Percentiles rank a stretch among this genome's conserved stretches.
Evolutionary conservation across 805 yeast genomes (phyloP).

Genomic region (Vanderwaltozyma tropicalis): DNA sequence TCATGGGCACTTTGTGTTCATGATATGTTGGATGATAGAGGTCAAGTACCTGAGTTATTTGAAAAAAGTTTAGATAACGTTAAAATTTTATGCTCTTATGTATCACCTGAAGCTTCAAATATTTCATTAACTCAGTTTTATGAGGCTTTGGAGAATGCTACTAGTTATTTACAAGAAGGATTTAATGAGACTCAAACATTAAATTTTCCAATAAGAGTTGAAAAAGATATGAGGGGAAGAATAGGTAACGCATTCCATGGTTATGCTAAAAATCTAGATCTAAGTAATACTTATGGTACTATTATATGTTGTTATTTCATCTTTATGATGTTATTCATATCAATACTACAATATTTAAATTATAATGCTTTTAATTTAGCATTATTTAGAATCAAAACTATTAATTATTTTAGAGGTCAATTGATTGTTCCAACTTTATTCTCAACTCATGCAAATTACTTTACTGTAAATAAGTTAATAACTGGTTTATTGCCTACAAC

Average conservation of each 20-base stretch:
- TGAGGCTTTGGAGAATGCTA: constrained; percentile 11
- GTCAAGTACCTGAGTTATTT: constrained; percentile 4
- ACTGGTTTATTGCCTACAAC: constrained; percentile 17
- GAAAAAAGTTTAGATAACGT: constrained; percentile 9
- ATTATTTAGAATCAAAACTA: constrained; percentile 4
- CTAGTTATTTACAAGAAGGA: constrained; percentile 1
- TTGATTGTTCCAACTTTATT: constrained; percentile 11
- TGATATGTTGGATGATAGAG: constrained; percentile 8
- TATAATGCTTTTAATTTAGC: constrained; percentile 6
- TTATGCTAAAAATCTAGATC: constrained; percentile 13
- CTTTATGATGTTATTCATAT: constrained; percentile 3
- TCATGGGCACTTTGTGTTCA: constrained; percentile 16
- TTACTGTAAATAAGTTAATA: constrained; percentile 3
- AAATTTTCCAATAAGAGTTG: constrained; percentile 8
- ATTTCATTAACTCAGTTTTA: constrained; percentile 8
- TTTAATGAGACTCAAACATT: background rate
- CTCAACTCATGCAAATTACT: constrained; percentile 13
- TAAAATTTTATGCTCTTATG: constrained; percentile 5
- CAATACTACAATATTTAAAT: constrained; percentile 6
- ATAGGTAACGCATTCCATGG: constrained; percentile 12
- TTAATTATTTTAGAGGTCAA: constrained; percentile 12
- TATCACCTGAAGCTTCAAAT: background rate
- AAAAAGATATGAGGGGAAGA: constrained; percentile 3
- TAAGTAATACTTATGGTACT: constrained; percentile 9
- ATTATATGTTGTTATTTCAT: constrained; percentile 10